Evolutionary conservation across 805 yeast species (phyloP), one percentile per base, ranked within the genome.

Genomic region (Kockiozyma suomiensis): DNA sequence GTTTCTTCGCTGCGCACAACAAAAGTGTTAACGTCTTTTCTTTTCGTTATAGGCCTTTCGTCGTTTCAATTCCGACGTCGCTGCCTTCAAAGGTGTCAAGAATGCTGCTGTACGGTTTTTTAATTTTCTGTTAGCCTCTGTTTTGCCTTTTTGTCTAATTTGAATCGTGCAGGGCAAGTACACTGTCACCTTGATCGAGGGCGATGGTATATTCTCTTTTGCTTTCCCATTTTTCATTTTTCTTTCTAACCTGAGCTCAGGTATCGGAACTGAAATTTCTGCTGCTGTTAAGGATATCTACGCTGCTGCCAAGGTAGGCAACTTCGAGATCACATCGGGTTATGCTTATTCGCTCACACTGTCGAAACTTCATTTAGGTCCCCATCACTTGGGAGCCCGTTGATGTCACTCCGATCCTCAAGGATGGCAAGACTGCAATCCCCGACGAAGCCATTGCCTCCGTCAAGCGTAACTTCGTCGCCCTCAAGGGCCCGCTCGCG

Each of bases 321-420:
- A 38, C 21, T 13, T 33, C 38, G 5, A 33, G 3, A 32, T 33
- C n/a, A 46, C 17, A 13, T 19, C 13, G 5, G 10, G 17, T 26
- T 19, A 3, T n/a, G 21, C 49, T 30, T 4, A 2, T n/a, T n/a
- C n/a, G n/a, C n/a, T n/a, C 35, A 8, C 28, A 13, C 30, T 25
- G 35, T n/a, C n/a, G n/a, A n/a, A n/a, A n/a, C 23, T 30, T n/a
- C 37, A 1, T 37, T 4, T 30, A 59, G 62, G 96, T 92, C 55
- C 99, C 99, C 68, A 86, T 94, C 71, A 93, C 88, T 72, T 94
- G 98, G 97, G 97, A 93, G 78, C 85, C 88, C 49, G 96, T 92
- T 70, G 97, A 93, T 73, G 99, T 94, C 54, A 89, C 97, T 56
- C 99, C 99, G 55, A 81, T 88, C 61, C 81, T 94, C 69, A 86